Base-by-base conservation (phyloP, 2,329 filamentous ascomycete species). In the Pyrenophora seminiperda region DNA sequence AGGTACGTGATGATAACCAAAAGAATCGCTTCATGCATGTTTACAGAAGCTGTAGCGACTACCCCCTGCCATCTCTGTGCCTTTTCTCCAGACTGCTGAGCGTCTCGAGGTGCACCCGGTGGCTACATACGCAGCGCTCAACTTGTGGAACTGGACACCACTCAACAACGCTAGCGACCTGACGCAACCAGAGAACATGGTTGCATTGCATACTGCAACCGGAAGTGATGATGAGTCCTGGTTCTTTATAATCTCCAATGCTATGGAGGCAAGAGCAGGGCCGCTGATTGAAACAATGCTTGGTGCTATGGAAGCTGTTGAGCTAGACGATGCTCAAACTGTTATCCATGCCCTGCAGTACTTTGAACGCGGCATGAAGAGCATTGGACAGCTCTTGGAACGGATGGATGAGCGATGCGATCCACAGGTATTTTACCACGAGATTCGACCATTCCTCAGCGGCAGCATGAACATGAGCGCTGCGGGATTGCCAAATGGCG, bases 401-500 rank as follows among this genome's bases (percentile, higher is more conserved):
- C 72, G 79, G 3, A 81, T 82, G 79, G 77, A 81, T 38, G 78
- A 81, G 57, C 71, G 75, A 15, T 79, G 76, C 47, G 59, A 73
- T 5, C 79, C 80, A 0, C 66, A 76, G 19, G 68, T 76, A 1
- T 82, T 82, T 65, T 82, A 80, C 58, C 76, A 81, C 46, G 71
- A 74, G 15, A 76, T 82, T n/a, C 74, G 80, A 1, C 79, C 79
- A 0, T 75, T 79, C 42, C 61, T 82, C 11, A 79, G 79, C 0
- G 80, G 80, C 0, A 81, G 77, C 53, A 81, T 80, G 67, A 79
- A 80, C 46, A 81, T 82, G 79, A 75, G 74, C 6, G 68, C 73
- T 2, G 79, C 79, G 0, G 79, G 79, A 3, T 60, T 82, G 22
- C 78, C 79, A 0, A 71, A 74, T 5, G 80, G 80, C 9, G 76